These are phyloP conservation scores for Panellus pusillus DNA, from an alignment of 768 basidiomycete species.

Conservation along the genomic window DNA sequence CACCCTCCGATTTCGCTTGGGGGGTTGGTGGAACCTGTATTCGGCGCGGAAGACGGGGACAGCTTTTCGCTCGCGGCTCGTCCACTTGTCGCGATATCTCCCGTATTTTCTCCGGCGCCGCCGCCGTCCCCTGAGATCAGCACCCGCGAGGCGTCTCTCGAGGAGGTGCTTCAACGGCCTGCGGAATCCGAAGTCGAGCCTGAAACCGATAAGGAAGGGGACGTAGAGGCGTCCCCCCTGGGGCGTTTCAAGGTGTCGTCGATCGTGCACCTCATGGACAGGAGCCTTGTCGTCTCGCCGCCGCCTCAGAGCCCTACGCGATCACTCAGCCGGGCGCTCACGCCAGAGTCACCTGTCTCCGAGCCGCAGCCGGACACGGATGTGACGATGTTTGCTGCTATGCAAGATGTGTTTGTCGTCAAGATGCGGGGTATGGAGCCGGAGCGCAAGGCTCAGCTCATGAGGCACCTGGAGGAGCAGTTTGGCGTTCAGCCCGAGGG, in stretches of 20 bases:
- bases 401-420: conserved; percentile 20
- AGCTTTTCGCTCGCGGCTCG: conserved; percentile 10
- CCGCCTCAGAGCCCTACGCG: conserved; percentile 8
- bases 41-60: conserved; percentile 10
- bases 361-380: conserved; percentile 1
- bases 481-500: conserved; percentile 11
- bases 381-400: conserved; percentile 16
- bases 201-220: background rate
- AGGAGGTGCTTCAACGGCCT: too few relatives aligned
- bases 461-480: conserved; percentile 16
- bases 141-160: conserved; percentile 14
- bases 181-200: background rate
- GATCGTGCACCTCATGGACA: conserved; percentile 18
- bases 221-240: conserved; percentile 14
- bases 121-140: conserved; percentile 14
- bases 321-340: background rate
- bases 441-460: conserved; percentile 8
- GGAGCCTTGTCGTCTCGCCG: conserved; percentile 17
- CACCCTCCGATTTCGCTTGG: conserved; percentile 13
- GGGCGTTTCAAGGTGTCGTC: conserved; percentile 18
- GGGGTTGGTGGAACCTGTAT: conserved; percentile 10
- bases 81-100: conserved; percentile 5
- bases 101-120: conserved; percentile 13
- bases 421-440: conserved; percentile 19
- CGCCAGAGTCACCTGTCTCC: conserved; percentile 1